These are phyloP conservation scores for Aureobasidium pullulans DNA, from an alignment of 2,329 filamentous ascomycete genomes.

Conservation along the genomic window DNA sequence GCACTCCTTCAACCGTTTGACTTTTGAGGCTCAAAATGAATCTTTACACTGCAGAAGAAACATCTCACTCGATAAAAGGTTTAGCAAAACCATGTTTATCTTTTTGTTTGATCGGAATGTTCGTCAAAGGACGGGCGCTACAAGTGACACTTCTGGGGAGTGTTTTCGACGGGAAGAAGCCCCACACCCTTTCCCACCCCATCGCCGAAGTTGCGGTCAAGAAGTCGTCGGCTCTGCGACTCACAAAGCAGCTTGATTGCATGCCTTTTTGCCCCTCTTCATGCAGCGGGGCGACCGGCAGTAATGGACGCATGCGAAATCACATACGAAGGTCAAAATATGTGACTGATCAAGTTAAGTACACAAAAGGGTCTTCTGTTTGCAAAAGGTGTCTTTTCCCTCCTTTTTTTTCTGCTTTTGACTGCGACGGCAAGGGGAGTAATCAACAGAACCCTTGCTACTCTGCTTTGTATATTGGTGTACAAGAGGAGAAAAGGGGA, in stretches of 20 bases:
- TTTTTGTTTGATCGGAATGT: too few species aligned
- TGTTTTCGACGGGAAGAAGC: background rate
- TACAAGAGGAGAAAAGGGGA: background rate
- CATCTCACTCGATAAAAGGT: background rate
- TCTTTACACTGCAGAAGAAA: background rate
- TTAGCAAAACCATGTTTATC: too few species aligned
- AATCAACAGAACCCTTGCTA: background rate
- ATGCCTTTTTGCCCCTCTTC: background rate
- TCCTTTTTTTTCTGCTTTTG: background rate
- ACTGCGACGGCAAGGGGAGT: background rate
- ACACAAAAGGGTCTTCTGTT: background rate
- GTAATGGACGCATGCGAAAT: background rate
- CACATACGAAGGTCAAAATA: background rate
- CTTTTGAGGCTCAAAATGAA: slow-evolving; percentile 1
- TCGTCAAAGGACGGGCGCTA: background rate
- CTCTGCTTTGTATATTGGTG: background rate
- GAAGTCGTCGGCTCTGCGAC: background rate
- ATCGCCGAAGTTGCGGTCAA: slow-evolving; percentile 2
- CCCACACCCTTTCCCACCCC: background rate
- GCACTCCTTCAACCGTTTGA: background rate
- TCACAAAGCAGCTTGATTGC: slow-evolving; percentile 1
- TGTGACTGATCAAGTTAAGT: background rate
- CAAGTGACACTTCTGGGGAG: background rate
- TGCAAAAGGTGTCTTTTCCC: background rate
- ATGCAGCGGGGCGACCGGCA: background rate